phyloP scores from a whole-genome alignment of 805 yeast species.

The Starmera caribaea region DNA sequence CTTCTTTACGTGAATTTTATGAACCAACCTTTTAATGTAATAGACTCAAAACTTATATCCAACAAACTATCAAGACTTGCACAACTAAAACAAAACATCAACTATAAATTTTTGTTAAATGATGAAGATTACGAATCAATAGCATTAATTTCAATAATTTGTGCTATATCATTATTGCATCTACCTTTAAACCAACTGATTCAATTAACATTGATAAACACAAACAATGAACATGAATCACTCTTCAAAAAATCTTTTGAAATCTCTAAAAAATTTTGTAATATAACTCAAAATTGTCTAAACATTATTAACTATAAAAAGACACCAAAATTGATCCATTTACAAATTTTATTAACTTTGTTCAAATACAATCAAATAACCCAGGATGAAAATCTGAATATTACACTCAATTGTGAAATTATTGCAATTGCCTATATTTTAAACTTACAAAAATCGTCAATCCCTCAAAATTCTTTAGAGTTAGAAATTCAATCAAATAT shows the following conservation, averaged over 20 bases:
- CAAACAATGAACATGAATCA: neutral
- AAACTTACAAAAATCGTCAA: slow-evolving; percentile 10
- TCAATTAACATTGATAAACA: neutral
- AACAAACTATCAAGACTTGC: neutral
- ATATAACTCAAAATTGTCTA: slow-evolving; percentile 10
- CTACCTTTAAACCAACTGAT: slow-evolving; percentile 4
- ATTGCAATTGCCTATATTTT: slow-evolving; percentile 14
- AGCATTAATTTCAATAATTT: slow-evolving; percentile 10
- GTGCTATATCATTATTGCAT: slow-evolving; percentile 8
- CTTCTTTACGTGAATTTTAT: neutral
- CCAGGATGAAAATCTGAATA: slow-evolving; percentile 8
- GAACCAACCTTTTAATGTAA: neutral
- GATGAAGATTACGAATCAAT: slow-evolving; percentile 10
- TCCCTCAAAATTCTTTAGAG: slow-evolving; percentile 12
- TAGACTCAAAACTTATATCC: neutral
- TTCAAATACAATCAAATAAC: slow-evolving; percentile 5
- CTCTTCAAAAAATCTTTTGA: neutral
- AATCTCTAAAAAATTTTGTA: slow-evolving; percentile 2
- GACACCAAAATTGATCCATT: slow-evolving; percentile 8
- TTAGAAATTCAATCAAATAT: slow-evolving; percentile 8
- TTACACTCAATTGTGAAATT: slow-evolving; percentile 12
- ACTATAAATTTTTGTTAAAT: neutral
- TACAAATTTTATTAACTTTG: slow-evolving; percentile 10
- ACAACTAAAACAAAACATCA: neutral
- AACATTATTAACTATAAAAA: slow-evolving; percentile 11